phyloP scores from a whole-genome alignment of 768 basidiomycete genomes.

The Psilocybe azurescens region DNA sequence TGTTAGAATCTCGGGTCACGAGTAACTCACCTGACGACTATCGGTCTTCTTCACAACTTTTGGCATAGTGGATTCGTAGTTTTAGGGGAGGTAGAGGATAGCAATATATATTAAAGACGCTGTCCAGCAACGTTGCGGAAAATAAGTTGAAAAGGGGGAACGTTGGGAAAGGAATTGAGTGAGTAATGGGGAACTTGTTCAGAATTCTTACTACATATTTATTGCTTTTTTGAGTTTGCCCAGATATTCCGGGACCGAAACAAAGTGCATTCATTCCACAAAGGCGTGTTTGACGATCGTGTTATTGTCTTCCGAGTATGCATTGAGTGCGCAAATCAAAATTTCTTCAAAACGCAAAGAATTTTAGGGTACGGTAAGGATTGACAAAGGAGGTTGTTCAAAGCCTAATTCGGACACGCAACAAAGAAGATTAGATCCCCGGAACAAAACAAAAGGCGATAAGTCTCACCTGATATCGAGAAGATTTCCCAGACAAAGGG shows the following conservation, averaged over 20 bases:
- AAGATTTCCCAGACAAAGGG: conserved; percentile 20
- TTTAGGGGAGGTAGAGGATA: conserved; percentile 3
- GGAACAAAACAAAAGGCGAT: conserved; percentile 18
- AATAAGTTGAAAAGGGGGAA: conserved; percentile 16
- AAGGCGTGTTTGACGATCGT: conserved; percentile 23
- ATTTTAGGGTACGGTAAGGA: conserved; percentile 7
- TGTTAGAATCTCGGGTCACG: background rate
- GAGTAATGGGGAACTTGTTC: conserved; percentile 17
- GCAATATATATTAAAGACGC: conserved; percentile 37
- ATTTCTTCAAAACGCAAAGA: conserved; percentile 18
- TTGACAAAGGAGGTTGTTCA: conserved; percentile 19
- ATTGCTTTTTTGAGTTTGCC: conserved; percentile 16
- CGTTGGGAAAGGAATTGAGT: conserved; percentile 19
- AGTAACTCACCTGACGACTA: conserved; percentile 5
- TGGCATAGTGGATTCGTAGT: conserved; percentile 12
- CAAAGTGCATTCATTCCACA: conserved; percentile 23
- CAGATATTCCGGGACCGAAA: conserved; percentile 26
- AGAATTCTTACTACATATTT: conserved; percentile 23
- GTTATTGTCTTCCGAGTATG: conserved; percentile 26
- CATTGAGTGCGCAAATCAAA: conserved; percentile 18
- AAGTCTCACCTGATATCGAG: conserved; percentile 26
- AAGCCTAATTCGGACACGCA: conserved; percentile 11
- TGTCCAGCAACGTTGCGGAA: conserved; percentile 49
- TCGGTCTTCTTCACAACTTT: conserved; percentile 12
- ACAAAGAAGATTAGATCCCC: conserved; percentile 19